Conservation (phyloP, 129 eudicot genomes). For the Chrysanthemum makinoi region DNA sequence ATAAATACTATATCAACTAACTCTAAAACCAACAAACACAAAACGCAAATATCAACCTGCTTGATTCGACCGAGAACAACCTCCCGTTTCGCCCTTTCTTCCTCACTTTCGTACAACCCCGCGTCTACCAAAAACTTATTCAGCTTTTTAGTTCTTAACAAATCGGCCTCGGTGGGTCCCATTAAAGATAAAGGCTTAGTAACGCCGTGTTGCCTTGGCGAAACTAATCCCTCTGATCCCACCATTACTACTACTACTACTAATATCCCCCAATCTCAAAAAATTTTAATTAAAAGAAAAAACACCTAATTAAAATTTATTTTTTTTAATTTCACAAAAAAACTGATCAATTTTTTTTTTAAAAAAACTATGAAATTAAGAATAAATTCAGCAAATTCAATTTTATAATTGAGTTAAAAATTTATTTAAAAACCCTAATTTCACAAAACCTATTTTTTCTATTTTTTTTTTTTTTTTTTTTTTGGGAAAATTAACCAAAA, state of each 20-base stretch:
- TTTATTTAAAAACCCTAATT: not conserved
- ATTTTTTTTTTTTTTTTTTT: no score
- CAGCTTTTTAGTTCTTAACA: conserved; percentile 48
- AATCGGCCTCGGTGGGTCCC: conserved; percentile 58
- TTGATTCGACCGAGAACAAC: conserved; percentile 58
- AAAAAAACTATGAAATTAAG: no score
- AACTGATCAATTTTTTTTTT: no score
- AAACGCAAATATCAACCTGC: conserved; percentile 33
- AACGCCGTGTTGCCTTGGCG: conserved; percentile 73
- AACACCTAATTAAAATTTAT: no score
- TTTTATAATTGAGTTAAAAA: no score
- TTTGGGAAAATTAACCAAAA: no score
- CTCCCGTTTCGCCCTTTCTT: conserved; percentile 60
- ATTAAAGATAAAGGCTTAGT: conserved; percentile 65
- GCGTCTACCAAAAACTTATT: conserved; percentile 78
- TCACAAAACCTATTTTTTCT: no score
- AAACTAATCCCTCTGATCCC: conserved; percentile 46
- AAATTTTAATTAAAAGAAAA: no score
- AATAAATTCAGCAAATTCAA: no score
- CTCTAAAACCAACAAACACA: not conserved
- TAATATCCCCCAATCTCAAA: no score
- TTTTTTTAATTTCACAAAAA: no score
- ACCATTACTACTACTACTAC: conserved; percentile 28
- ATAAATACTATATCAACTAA: no score
- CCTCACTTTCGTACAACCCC: conserved; percentile 66